phyloP scores from a whole-genome alignment of 257 asterid genomes.

The Solanum arcanum region DNA sequence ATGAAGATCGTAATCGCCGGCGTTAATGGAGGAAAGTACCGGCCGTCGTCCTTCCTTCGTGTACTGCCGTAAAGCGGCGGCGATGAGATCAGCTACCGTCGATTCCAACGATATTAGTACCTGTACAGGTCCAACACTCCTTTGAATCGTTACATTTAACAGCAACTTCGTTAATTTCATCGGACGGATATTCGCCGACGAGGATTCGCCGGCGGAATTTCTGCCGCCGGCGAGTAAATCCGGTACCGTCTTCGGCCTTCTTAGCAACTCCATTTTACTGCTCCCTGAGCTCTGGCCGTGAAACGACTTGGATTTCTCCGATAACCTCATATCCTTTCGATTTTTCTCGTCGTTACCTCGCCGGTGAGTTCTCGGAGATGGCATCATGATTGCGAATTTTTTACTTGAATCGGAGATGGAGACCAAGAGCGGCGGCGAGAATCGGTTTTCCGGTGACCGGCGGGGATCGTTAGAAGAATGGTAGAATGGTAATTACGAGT shows the following conservation, averaged over 20 bases:
- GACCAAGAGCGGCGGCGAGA: slow-evolving; percentile 16
- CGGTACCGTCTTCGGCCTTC: background rate
- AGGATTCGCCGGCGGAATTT: background rate
- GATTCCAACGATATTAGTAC: slow-evolving; percentile 63
- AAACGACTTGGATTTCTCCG: background rate
- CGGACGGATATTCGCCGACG: background rate
- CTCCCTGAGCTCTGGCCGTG: background rate
- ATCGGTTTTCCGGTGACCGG: slow-evolving; percentile 27
- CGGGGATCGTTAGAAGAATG: slow-evolving; percentile 9
- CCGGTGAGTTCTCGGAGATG: background rate
- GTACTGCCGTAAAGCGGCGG: slow-evolving; percentile 55
- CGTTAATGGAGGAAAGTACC: slow-evolving; percentile 15
- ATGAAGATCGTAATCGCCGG: slow-evolving; percentile 57
- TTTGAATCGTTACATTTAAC: slow-evolving; percentile 62
- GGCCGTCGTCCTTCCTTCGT: slow-evolving; percentile 63
- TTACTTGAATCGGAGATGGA: background rate
- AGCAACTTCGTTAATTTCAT: slow-evolving; percentile 59
- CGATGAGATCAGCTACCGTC: slow-evolving; percentile 60
- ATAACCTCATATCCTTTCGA: background rate
- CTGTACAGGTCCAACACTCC: slow-evolving; percentile 75
- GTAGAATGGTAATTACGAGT: background rate
- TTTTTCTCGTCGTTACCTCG: background rate
- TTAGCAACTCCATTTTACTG: background rate
- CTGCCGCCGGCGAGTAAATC: background rate
- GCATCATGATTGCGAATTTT: background rate